Evolutionary conservation across 2,329 filamentous ascomycete species (phyloP).

Genomic region (Stagonosporopsis chrysanthemi): DNA sequence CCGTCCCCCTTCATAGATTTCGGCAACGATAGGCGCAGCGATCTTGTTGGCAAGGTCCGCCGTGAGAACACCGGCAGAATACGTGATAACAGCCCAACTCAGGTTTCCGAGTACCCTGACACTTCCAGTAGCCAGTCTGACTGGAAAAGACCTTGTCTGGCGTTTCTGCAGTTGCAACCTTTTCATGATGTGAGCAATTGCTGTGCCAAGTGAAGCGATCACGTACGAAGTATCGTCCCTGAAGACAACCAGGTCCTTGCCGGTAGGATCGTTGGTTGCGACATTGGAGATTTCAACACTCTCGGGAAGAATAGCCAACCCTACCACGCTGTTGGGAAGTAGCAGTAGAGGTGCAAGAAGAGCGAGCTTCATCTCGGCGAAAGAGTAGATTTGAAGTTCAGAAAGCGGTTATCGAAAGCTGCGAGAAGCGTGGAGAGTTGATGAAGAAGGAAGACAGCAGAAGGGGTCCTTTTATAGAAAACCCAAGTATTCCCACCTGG

Average conservation of each 20-base stretch:
- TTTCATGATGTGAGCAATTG: not conserved
- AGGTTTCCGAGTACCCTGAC: not conserved
- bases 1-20: not conserved
- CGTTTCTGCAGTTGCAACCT: not conserved
- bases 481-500: not conserved
- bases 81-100: not conserved
- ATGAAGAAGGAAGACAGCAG: not conserved
- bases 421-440: not conserved
- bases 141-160: not conserved
- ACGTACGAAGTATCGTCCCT: not conserved
- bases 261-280: not conserved
- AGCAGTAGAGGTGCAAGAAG: not conserved
- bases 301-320: not conserved
- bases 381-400: not conserved
- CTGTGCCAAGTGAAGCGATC: not conserved
- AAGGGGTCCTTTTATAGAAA: not conserved
- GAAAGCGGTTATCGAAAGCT: not conserved
- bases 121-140: not conserved
- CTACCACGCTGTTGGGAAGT: not conserved
- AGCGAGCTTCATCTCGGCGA: not conserved
- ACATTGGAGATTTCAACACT: not conserved
- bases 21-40: not conserved
- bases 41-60: slow-evolving; percentile 3
- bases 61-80: not conserved
- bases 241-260: not conserved